Conservation (phyloP, 2,329 filamentous ascomycete species). For the Colletotrichum eremochloae region DNA sequence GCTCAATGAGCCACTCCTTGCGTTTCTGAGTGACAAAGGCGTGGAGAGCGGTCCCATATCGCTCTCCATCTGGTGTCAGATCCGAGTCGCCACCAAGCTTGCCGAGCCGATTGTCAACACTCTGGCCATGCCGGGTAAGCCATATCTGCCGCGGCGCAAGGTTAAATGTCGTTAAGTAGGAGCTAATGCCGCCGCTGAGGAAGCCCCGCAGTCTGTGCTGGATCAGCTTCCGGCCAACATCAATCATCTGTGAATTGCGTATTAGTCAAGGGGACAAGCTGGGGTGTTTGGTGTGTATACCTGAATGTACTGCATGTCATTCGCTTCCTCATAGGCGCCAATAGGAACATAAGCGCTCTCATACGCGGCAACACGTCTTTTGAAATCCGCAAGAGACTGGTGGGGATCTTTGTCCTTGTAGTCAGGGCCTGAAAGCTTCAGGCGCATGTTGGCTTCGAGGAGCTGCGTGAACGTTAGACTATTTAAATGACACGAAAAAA, state of each 20-base stretch:
- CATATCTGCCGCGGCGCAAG: constrained; percentile 95
- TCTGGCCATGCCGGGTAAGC: constrained; percentile 97
- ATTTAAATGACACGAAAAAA: constrained; percentile 4
- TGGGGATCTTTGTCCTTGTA: constrained; percentile 94
- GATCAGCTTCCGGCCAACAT: constrained; percentile 94
- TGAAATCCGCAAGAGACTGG: constrained; percentile 90
- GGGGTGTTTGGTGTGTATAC: constrained; percentile 50
- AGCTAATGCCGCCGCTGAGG: constrained; percentile 90
- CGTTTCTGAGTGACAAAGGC: constrained; percentile 87
- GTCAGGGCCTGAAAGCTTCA: constrained; percentile 95
- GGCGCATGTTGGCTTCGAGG: constrained; percentile 94
- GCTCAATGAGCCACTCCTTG: constrained; percentile 84
- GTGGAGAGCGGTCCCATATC: constrained; percentile 84
- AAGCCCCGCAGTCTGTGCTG: constrained; percentile 93
- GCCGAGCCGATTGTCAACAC: constrained; percentile 85
- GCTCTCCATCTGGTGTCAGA: constrained; percentile 82
- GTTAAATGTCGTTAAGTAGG: constrained; percentile 97
- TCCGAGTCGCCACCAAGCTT: constrained; percentile 93
- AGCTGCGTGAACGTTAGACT: constrained; percentile 61
- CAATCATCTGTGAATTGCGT: constrained; percentile 78
- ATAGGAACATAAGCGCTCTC: constrained; percentile 94
- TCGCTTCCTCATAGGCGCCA: constrained; percentile 89
- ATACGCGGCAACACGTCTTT: constrained; percentile 90
- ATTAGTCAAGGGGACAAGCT: constrained; percentile 45
- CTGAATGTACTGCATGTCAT: constrained; percentile 94